phyloP scores from a whole-genome alignment of 176 grass and related monocot species.

The Zizania latifolia region DNA sequence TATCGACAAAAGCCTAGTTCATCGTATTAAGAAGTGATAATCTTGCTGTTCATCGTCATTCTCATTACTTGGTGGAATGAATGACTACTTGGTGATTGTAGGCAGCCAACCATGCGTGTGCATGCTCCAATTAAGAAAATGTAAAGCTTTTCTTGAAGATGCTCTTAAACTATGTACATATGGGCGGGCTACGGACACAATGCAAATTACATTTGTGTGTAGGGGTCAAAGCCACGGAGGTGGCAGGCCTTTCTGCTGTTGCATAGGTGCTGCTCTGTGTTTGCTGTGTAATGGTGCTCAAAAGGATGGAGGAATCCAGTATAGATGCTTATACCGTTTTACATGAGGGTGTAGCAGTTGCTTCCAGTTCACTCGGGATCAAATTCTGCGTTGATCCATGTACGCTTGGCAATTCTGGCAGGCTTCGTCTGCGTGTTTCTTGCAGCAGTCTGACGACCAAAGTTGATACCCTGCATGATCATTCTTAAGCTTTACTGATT shows the following conservation, averaged over 20 bases:
- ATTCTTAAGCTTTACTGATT: background rate
- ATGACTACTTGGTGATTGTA: too few species aligned
- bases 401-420: background rate
- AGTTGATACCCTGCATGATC: background rate
- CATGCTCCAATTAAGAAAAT: too few species aligned
- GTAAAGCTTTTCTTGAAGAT: too few species aligned
- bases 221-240: constrained; percentile 51
- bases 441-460: too few species aligned
- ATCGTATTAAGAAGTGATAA: too few species aligned
- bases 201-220: constrained; percentile 27
- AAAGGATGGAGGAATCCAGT: constrained; percentile 3
- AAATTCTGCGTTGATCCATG: background rate
- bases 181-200: background rate
- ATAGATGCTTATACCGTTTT: constrained; percentile 19
- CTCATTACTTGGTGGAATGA: too few species aligned
- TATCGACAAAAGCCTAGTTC: too few species aligned
- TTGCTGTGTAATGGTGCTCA: constrained; percentile 7
- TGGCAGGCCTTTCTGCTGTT: constrained; percentile 35
- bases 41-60: too few species aligned
- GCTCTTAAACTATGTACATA: too few species aligned
- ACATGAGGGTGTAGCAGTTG: background rate
- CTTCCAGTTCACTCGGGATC: background rate
- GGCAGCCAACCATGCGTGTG: too few species aligned
- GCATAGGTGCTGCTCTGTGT: constrained; percentile 28
- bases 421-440: background rate